Base-by-base conservation (phyloP, 75 land plant genomes). In the Pinus albicaulis region DNA sequence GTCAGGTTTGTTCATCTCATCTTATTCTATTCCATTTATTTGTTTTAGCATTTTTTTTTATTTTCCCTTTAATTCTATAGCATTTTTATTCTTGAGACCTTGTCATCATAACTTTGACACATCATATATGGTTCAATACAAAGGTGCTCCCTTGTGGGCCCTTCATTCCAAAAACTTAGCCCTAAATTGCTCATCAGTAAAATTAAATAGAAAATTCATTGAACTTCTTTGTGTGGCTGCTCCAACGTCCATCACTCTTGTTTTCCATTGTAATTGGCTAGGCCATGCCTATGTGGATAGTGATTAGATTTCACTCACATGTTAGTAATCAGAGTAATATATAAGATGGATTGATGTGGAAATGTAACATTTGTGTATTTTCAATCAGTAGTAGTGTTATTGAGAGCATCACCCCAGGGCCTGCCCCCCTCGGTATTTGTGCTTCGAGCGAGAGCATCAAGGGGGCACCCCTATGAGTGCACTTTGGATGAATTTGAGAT, bases 1-100 rank as follows among this genome's bases (percentile, higher is more conserved):
- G 99, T 24, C 98, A 98, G 98, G 99, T 94, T 38, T 57, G 74
- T 76, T 19, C 48, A 74, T 8, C 36, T 48, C 5, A 58, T 41
- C 63, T 48, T 23, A 34, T 55, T 25, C 34, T 0, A 28, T 72
- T 72, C 57, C 4, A 25, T 55, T 15, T 24, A 68, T 68, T 23
- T 22, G 24, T 3, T 20, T 13, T 23, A 23, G 25, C n/a, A 12
- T 25, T 41, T 55, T 24, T 72, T 55, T 72, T 55, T 16, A 55
- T 25, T 25, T 55, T 25, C 20, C 0, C 34, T 3, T 12, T 20
- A 72, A 24, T 26, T 24, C 3, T 20, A 14, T 17, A 6, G 57
- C 53, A 53, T 72, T 55, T 26, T 15, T 23, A 41, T 24, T 16
- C 7, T 72, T 25, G 14, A 55, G 71, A 20, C 7, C 19, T 3